phyloP scores from a whole-genome alignment of 495 filamentous ascomycete genomes.

The Neurospora sp. region DNA sequence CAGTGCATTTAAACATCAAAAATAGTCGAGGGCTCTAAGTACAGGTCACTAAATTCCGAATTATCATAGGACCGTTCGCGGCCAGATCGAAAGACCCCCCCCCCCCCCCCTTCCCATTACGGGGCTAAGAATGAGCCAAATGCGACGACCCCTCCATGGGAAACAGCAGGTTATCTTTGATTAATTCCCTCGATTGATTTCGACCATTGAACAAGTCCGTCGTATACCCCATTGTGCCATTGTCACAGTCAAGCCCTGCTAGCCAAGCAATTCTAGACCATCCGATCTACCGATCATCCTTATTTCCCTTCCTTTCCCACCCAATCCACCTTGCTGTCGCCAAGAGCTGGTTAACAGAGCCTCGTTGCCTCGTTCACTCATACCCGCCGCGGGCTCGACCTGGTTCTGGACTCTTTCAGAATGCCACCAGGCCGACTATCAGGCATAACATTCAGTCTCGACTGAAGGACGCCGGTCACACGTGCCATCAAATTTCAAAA shows the following conservation, averaged over 20 bases:
- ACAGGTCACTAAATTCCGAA: too few relatives aligned
- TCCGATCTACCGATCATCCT: not conserved
- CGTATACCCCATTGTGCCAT: not conserved
- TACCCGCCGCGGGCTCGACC: not conserved
- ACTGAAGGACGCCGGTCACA: not conserved
- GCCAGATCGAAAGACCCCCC: too few relatives aligned
- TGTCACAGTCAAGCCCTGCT: not conserved
- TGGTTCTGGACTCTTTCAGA: not conserved
- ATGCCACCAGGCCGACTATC: not conserved
- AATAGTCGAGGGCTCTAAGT: too few relatives aligned
- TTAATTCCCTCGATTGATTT: not conserved
- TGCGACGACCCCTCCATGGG: not conserved
- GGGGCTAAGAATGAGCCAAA: not conserved
- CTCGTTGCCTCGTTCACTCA: not conserved
- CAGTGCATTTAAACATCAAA: too few relatives aligned
- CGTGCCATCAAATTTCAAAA: not conserved
- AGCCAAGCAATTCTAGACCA: not conserved
- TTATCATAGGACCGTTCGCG: too few relatives aligned
- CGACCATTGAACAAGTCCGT: not conserved
- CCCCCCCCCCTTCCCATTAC: too few relatives aligned
- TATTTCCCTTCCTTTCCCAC: not conserved
- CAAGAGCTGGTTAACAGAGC: not conserved
- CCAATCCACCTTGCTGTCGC: not conserved
- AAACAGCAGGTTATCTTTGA: not conserved
- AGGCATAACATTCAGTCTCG: not conserved